Evolutionary conservation across 108 stramenopile species (phyloP).

Genomic region (Chaetoceros tenuissimus): DNA sequence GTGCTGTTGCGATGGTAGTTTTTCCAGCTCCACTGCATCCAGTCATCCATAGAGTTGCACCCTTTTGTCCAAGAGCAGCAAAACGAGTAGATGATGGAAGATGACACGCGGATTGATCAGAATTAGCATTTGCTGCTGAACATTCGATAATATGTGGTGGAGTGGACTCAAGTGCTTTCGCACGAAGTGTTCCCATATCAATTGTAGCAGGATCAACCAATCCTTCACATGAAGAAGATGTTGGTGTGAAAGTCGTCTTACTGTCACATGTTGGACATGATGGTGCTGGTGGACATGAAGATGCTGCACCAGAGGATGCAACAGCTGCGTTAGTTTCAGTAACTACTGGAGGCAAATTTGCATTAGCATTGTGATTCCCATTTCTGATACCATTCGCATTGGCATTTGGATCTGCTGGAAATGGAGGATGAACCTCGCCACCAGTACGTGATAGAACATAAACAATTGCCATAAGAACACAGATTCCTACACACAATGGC

Average conservation of each 20-base stretch:
- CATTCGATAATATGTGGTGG: constrained; percentile 99
- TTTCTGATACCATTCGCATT: background rate
- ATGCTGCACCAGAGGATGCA: constrained; percentile 8
- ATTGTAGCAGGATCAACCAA: constrained; percentile 9
- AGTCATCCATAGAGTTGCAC: constrained; percentile 98
- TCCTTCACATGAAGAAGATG: constrained; percentile 1
- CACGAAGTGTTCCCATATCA: constrained; percentile 53
- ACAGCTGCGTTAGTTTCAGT: constrained; percentile 16
- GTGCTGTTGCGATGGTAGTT: constrained; percentile 94
- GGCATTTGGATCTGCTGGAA: constrained; percentile 1
- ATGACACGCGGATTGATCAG: constrained; percentile 89
- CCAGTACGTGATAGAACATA: constrained; percentile 76
- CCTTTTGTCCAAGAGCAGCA: constrained; percentile 92
- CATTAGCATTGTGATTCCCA: constrained; percentile 7
- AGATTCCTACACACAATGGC: constrained; percentile 81
- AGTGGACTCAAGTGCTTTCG: constrained; percentile 58
- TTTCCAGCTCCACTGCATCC: constrained; percentile 93
- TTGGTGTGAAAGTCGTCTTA: too few species aligned
- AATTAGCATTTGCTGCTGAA: constrained; percentile 79
- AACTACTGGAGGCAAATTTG: background rate
- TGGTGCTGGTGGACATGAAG: constrained; percentile 3
- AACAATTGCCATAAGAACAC: constrained; percentile 80
- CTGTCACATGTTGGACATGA: constrained; percentile 1
- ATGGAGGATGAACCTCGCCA: constrained; percentile 2
- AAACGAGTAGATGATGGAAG: constrained; percentile 76